Evolutionary conservation across 345 rosid species (phyloP), one percentile per base, ranked within the genome.

Genomic region (Balakata baccata): DNA sequence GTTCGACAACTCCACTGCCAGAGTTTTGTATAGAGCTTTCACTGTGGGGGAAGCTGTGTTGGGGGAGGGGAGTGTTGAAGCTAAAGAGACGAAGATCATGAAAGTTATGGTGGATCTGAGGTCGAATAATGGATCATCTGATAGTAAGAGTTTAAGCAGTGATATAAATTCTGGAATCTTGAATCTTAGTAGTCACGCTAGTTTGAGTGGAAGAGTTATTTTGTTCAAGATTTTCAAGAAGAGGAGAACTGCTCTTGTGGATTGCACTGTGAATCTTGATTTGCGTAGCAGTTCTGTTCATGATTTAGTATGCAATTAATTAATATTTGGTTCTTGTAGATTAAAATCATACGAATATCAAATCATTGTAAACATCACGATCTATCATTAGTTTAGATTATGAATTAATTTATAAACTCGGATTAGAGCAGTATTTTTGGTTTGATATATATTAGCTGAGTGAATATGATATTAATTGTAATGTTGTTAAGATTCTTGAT

Each of bases 121-220:
- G 22, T 85, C 90, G 54, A 54, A 68, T 37, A 66, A 81, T 58
- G 37, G 62, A 78, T 47, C 74, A 61, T 75, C 49, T 38, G 64
- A 74, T 16, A 52, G 12, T 1, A 52, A 37, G 49, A 76, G 61
- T 66, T 70, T 87, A 64, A 82, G 68, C 3, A 43, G 64, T 25
- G 91, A 85, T 64, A 29, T 83, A 13, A 74, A 69, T 13, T 81
- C 59, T 12, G 92, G 92, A 69, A 68, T 64, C 25, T 56, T 90
- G 86, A 78, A 77, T 45, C 68, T 89, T 50, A 85, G 22, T 2
- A 77, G 80, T 68, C 61, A 76, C 43, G 92, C 79, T 3, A 62
- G 75, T 69, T 7, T 90, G 67, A 74, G 64, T 16, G 96, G 96
- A 20, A 78, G 38, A 34, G 81, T 89, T 13, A 68, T 69, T 22